phyloP scores from a whole-genome alignment of 805 yeast species.

The Yarrowia divulgata region DNA sequence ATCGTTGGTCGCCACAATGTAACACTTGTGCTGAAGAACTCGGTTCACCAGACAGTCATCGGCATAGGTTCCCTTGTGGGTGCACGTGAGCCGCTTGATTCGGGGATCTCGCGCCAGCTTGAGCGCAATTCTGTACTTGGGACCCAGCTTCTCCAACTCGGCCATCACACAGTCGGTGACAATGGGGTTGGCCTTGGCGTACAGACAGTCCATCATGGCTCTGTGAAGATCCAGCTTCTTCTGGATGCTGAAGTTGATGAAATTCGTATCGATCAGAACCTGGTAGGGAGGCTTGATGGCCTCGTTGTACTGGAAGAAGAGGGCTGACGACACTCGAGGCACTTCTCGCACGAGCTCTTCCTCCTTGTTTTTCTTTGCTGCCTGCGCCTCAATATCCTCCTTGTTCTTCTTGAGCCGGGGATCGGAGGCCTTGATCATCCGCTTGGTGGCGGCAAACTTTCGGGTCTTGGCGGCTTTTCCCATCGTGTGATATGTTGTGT shows the following conservation, averaged over 20 bases:
- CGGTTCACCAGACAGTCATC: conserved; percentile 96
- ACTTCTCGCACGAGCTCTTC: conserved; percentile 76
- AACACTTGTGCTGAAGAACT: conserved; percentile 95
- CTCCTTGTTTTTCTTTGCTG: conserved; percentile 60
- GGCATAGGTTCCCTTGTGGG: conserved; percentile 96
- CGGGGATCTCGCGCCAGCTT: conserved; percentile 93
- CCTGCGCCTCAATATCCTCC: conserved; percentile 55
- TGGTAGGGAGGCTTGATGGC: conserved; percentile 99
- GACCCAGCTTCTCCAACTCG: conserved; percentile 94
- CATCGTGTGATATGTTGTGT: conserved; percentile 56
- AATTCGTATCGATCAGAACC: conserved; percentile 93
- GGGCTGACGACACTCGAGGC: conserved; percentile 95
- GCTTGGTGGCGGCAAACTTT: conserved; percentile 92
- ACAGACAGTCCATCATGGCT: conserved; percentile 95
- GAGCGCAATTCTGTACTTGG: conserved; percentile 90
- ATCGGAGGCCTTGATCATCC: conserved; percentile 78
- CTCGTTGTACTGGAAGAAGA: conserved; percentile 91
- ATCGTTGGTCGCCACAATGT: conserved; percentile 96
- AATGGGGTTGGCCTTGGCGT: conserved; percentile 94
- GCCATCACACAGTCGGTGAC: conserved; percentile 99
- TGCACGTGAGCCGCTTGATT: conserved; percentile 81
- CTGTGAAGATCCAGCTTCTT: conserved; percentile 93
- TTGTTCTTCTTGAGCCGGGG: conserved; percentile 55
- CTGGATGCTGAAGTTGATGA: conserved; percentile 94
- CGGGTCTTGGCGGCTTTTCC: conserved; percentile 97